Conservation (phyloP, 495 filamentous ascomycete genomes). For the Penicillium paxilli region DNA sequence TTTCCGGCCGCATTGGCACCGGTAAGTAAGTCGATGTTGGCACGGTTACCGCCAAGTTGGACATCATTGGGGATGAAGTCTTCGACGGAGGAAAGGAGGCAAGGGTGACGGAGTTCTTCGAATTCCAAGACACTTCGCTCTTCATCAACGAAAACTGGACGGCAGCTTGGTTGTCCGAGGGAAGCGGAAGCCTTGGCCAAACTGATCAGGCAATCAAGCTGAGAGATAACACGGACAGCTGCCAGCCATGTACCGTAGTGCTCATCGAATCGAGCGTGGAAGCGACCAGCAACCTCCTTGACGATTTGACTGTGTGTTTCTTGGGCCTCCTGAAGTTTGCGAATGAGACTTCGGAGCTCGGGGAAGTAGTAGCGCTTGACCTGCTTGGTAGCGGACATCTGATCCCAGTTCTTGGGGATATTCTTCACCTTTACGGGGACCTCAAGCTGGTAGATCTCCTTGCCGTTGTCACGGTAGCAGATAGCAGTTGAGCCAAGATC, state of each 20-base stretch:
- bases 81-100: constrained; percentile 80
- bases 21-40: constrained; percentile 90
- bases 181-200: constrained; percentile 82
- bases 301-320: constrained; percentile 93
- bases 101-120: constrained; percentile 89
- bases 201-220: constrained; percentile 93
- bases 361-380: constrained; percentile 95
- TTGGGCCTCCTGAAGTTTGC: constrained; percentile 86
- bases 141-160: constrained; percentile 80
- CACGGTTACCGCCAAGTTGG: constrained; percentile 71
- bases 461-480: constrained; percentile 85
- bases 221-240: constrained; percentile 81
- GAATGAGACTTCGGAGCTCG: constrained; percentile 76
- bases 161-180: constrained; percentile 83
- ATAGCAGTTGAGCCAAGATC: constrained; percentile 69
- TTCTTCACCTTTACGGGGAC: constrained; percentile 79
- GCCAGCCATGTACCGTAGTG: constrained; percentile 86
- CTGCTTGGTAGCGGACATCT: constrained; percentile 90
- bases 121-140: constrained; percentile 88
- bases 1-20: constrained; percentile 98
- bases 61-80: constrained; percentile 99
- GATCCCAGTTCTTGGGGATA: constrained; percentile 85
- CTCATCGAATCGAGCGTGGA: constrained; percentile 85
- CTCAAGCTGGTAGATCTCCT: constrained; percentile 96
- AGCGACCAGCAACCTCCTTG: constrained; percentile 78